Evolutionary conservation across 148 eudicot species (phyloP).

Genomic region (Rhododendron williamsianum): DNA sequence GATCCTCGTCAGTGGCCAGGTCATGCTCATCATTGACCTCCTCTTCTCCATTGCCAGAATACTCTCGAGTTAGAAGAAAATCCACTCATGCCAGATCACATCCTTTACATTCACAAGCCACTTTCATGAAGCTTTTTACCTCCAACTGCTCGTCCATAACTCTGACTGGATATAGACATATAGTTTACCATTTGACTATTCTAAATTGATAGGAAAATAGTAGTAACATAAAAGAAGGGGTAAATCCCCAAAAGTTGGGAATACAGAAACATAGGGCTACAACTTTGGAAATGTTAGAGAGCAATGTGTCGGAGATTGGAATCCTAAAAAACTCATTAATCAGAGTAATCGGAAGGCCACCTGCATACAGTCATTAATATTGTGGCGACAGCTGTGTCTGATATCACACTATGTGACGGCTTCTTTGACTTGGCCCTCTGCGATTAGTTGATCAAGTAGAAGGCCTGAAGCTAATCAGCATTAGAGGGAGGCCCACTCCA

Average conservation of each 20-base stretch:
- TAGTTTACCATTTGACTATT: not conserved
- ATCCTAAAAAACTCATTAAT: too few species aligned
- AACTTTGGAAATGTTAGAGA: too few species aligned
- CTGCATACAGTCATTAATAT: too few species aligned
- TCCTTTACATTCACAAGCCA: not conserved
- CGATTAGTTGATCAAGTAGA: too few species aligned
- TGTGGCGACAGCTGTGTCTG: not conserved
- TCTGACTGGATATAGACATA: not conserved
- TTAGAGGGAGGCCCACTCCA: too few species aligned
- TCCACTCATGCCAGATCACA: not conserved
- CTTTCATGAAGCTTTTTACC: not conserved
- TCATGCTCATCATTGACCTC: not conserved
- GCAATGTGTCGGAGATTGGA: too few species aligned
- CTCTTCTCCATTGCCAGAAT: not conserved
- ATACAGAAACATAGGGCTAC: too few species aligned
- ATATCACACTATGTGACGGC: not conserved
- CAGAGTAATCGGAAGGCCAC: too few species aligned
- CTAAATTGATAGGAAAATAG: too few species aligned
- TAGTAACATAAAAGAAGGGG: too few species aligned
- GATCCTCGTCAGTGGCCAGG: not conserved
- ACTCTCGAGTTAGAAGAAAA: not conserved
- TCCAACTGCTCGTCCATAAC: not conserved
- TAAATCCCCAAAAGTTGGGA: too few species aligned
- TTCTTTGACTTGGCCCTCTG: not conserved
- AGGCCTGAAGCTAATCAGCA: too few species aligned